Conservation (phyloP, 2,329 filamentous ascomycete genomes). For the Claviceps pusilla region DNA sequence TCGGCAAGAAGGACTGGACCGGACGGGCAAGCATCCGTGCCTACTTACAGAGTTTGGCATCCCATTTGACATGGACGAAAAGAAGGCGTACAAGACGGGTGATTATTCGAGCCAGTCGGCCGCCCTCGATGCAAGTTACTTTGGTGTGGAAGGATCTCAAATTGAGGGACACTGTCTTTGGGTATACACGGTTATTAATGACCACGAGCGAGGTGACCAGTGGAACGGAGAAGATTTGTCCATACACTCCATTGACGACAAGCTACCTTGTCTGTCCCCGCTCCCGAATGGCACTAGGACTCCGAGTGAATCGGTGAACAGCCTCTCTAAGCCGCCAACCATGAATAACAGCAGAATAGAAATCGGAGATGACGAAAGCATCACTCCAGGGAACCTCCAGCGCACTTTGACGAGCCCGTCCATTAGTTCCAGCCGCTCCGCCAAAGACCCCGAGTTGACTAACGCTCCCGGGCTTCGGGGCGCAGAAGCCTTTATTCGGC, state of each 20-base stretch:
- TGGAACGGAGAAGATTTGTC: slow-evolving; percentile 98
- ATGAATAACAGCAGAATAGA: slow-evolving; percentile 17
- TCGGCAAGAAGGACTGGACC: slow-evolving; percentile 70
- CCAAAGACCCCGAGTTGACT: slow-evolving; percentile 41
- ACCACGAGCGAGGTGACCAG: slow-evolving; percentile 75
- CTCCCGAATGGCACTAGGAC: slow-evolving; percentile 26
- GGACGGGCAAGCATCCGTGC: slow-evolving; percentile 77
- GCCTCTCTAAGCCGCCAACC: slow-evolving; percentile 12
- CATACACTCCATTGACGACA: slow-evolving; percentile 76
- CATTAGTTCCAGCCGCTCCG: slow-evolving; percentile 43
- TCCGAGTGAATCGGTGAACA: slow-evolving; percentile 31
- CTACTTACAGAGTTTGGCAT: slow-evolving; percentile 93
- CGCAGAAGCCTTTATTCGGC: slow-evolving; percentile 83
- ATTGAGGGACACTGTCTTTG: slow-evolving; percentile 81
- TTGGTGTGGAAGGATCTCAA: slow-evolving; percentile 68
- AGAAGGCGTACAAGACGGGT: slow-evolving; percentile 86
- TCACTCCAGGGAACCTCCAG: slow-evolving; percentile 65
- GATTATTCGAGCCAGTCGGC: slow-evolving; percentile 86
- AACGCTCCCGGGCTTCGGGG: slow-evolving; percentile 64
- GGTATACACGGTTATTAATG: slow-evolving; percentile 73
- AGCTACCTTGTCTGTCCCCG: slow-evolving; percentile 37
- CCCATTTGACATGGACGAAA: slow-evolving; percentile 96
- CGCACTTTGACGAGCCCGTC: slow-evolving; percentile 53
- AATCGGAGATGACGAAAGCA: slow-evolving; percentile 36
- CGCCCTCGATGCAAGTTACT: slow-evolving; percentile 93